Percentiles rank a stretch among this genome's conserved stretches.
Conservation (phyloP, 1,284 basidiomycete species). For the Rhodotorula sp. region DNA sequence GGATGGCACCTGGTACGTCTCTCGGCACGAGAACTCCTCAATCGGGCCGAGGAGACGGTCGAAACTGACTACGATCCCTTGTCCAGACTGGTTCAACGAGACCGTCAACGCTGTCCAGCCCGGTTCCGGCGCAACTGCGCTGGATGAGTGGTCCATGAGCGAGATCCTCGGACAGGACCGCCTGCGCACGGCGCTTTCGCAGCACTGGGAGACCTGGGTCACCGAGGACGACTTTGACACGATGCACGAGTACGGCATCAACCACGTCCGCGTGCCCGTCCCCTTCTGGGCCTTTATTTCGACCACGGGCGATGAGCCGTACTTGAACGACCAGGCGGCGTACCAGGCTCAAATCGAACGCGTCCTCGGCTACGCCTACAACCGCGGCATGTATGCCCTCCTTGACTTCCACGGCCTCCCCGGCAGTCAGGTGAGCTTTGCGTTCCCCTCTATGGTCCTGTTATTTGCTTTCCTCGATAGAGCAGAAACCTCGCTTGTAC, state of each 20-base stretch:
- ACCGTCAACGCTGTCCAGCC: conserved; percentile 43
- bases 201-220: conserved; percentile 52
- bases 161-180: conserved; percentile 31
- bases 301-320: conserved; percentile 44
- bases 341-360: conserved; percentile 42
- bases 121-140: conserved; percentile 41
- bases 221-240: conserved; percentile 51
- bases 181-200: conserved; percentile 34
- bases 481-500: too few species aligned
- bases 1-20: too few species aligned
- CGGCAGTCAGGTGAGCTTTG: conserved; percentile 39
- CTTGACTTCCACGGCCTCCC: conserved; percentile 55
- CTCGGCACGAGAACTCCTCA: too few species aligned
- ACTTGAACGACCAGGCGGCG: conserved; percentile 39
- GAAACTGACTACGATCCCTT: conserved; percentile 2
- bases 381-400: conserved; percentile 52
- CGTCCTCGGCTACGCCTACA: conserved; percentile 59
- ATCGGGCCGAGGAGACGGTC: too few species aligned
- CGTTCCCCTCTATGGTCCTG: too few species aligned
- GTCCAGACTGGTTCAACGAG: conserved; percentile 49
- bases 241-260: conserved; percentile 47
- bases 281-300: conserved; percentile 50
- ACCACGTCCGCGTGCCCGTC: conserved; percentile 51
- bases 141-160: conserved; percentile 52
- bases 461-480: too few species aligned